A percentile compares a stretch with the other conserved stretches of the same genome.
phyloP scores from a whole-genome alignment of 805 yeast genomes.

The Scheffersomyces stipitis region DNA sequence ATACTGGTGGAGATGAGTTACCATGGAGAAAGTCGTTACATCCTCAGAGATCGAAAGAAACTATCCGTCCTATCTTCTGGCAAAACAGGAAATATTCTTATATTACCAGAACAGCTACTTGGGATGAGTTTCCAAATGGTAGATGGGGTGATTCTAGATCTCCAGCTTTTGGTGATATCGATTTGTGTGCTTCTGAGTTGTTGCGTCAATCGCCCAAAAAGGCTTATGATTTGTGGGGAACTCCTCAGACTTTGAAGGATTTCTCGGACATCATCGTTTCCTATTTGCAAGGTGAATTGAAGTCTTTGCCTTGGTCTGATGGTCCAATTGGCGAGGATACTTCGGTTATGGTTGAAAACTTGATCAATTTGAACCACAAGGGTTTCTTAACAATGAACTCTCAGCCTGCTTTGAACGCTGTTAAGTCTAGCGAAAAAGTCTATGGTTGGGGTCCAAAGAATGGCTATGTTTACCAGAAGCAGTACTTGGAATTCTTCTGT shows the following conservation, averaged over 20 bases:
- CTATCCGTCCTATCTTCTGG: constrained; percentile 95
- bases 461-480: constrained; percentile 94
- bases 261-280: constrained; percentile 60
- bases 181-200: constrained; percentile 73
- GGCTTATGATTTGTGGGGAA: constrained; percentile 86
- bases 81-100: constrained; percentile 89
- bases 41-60: constrained; percentile 74
- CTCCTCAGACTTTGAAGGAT: constrained; percentile 61
- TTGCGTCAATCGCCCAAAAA: constrained; percentile 80
- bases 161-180: constrained; percentile 93
- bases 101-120: constrained; percentile 82
- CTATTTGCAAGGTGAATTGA: constrained; percentile 71
- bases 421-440: constrained; percentile 62
- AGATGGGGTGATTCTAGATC: constrained; percentile 98
- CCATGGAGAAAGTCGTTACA: constrained; percentile 95
- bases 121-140: constrained; percentile 99
- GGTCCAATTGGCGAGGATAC: constrained; percentile 82
- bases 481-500: constrained; percentile 82
- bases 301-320: constrained; percentile 92
- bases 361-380: constrained; percentile 61
- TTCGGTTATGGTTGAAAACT: constrained; percentile 53
- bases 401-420: constrained; percentile 89
- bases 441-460: constrained; percentile 95
- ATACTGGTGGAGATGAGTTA: constrained; percentile 41
- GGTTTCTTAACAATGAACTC: constrained; percentile 86